Evolutionary conservation across 192 early-diverging fungal species (phyloP).

Genomic region (Anaeromyces robustus): DNA sequence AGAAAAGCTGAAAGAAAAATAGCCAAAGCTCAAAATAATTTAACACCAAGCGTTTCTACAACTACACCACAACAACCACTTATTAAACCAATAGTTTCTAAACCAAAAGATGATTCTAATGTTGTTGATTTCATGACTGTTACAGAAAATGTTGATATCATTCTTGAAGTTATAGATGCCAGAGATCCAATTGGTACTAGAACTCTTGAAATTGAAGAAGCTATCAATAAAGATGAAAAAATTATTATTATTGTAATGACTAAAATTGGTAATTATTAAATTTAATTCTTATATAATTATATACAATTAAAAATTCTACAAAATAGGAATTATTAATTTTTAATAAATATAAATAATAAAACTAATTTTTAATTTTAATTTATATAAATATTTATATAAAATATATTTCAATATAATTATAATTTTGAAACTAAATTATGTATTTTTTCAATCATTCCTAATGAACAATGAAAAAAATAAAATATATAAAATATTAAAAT

Average conservation of each 20-base stretch:
- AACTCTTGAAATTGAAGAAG: slow-evolving; percentile 77
- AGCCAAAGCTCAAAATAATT: not conserved
- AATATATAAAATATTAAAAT: too few relatives aligned
- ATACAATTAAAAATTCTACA: too few relatives aligned
- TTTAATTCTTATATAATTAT: too few relatives aligned
- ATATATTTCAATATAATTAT: too few relatives aligned
- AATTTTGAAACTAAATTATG: too few relatives aligned
- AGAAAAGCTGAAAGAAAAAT: not conserved
- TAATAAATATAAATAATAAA: too few relatives aligned
- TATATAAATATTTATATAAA: too few relatives aligned
- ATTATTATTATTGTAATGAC: slow-evolving; percentile 87
- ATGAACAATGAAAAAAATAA: too few relatives aligned
- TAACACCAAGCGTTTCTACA: not conserved
- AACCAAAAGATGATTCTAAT: not conserved
- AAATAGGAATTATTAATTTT: too few relatives aligned
- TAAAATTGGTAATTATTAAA: slow-evolving; percentile 67
- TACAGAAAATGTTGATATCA: slow-evolving; percentile 84
- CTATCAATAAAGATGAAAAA: slow-evolving; percentile 85
- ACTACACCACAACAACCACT: not conserved
- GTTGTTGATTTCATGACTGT: not conserved
- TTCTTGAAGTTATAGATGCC: slow-evolving; percentile 90
- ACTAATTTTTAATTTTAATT: too few relatives aligned
- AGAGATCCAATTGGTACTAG: slow-evolving; percentile 92
- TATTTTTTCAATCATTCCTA: too few relatives aligned
- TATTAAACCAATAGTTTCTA: not conserved